Percentiles rank a stretch among this genome's conserved stretches.
Conservation (phyloP, 2,329 filamentous ascomycete genomes). For the Botrytis pseudocinerea region DNA sequence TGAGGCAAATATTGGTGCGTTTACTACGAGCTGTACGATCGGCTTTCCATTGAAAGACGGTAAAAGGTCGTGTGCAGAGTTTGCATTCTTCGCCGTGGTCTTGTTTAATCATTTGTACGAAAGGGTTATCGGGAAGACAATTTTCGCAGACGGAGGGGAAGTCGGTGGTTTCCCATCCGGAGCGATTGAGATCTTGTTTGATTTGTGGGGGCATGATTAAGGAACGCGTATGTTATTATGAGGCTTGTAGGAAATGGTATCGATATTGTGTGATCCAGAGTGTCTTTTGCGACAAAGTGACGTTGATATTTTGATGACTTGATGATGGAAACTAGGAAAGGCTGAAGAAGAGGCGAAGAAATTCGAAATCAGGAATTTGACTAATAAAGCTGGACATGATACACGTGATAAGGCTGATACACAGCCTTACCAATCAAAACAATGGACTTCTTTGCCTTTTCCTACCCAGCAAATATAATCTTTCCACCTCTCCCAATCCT, state of each 20-base stretch:
- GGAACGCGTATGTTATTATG: neutral
- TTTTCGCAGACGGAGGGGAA: constrained; percentile 88
- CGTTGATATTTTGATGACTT: constrained; percentile 2
- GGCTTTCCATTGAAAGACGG: constrained; percentile 91
- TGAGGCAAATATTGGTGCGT: constrained; percentile 92
- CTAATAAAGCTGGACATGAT: neutral
- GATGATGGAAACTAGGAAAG: constrained; percentile 7
- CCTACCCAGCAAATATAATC: neutral
- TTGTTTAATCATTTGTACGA: constrained; percentile 98
- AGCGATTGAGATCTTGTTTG: constrained; percentile 92
- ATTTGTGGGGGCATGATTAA: constrained; percentile 82
- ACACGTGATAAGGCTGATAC: constrained; percentile 1
- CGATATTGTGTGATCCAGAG: neutral
- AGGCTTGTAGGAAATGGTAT: neutral
- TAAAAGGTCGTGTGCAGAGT: constrained; percentile 90
- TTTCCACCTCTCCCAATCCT: neutral
- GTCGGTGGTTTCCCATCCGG: constrained; percentile 93
- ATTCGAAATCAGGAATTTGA: neutral
- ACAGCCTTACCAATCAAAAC: neutral
- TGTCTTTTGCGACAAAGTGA: constrained; percentile 14
- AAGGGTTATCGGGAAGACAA: constrained; percentile 93
- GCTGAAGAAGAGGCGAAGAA: constrained; percentile 20
- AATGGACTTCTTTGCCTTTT: neutral
- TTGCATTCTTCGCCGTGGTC: constrained; percentile 74
- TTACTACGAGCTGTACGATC: constrained; percentile 90